Percentiles rank a stretch among this genome's conserved stretches.
Evolutionary conservation across 192 early-diverging fungal species (phyloP).

Genomic region (Backusella tuberculispora): DNA sequence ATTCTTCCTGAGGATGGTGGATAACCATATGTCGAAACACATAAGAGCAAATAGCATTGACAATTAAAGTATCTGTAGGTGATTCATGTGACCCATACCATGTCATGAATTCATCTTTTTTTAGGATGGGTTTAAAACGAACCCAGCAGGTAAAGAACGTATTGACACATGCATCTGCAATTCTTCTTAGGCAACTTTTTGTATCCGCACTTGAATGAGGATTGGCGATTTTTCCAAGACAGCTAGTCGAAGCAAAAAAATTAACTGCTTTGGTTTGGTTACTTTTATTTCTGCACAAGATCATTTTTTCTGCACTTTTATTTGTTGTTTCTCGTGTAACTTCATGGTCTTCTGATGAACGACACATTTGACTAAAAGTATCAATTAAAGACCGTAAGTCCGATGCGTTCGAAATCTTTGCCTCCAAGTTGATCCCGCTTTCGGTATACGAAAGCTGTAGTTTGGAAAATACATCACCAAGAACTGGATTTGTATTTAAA

Average conservation of each 20-base stretch:
- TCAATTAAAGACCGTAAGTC: conserved; percentile 37
- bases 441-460: conserved; percentile 29
- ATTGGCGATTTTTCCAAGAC: conserved; percentile 14
- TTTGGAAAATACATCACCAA: conserved; percentile 26
- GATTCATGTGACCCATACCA: conserved; percentile 24
- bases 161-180: conserved; percentile 39
- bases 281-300: conserved; percentile 32
- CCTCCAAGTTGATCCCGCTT: conserved; percentile 31
- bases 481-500: background rate
- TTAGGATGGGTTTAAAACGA: conserved; percentile 32
- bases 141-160: conserved; percentile 44
- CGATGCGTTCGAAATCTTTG: conserved; percentile 37
- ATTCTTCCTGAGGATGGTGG: conserved; percentile 31
- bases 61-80: conserved; percentile 36
- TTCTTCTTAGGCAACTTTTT: conserved; percentile 19
- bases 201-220: conserved; percentile 16
- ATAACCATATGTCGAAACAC: conserved; percentile 36
- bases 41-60: conserved; percentile 38
- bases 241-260: conserved; percentile 28
- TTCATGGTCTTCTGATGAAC: background rate
- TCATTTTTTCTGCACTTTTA: conserved; percentile 1
- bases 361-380: conserved; percentile 31
- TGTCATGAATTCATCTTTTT: conserved; percentile 38
- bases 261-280: conserved; percentile 34
- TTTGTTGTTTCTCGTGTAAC: conserved; percentile 1